Base-by-base conservation (phyloP, 2,329 filamentous ascomycete species). In the Pleoardoris graminearum region DNA sequence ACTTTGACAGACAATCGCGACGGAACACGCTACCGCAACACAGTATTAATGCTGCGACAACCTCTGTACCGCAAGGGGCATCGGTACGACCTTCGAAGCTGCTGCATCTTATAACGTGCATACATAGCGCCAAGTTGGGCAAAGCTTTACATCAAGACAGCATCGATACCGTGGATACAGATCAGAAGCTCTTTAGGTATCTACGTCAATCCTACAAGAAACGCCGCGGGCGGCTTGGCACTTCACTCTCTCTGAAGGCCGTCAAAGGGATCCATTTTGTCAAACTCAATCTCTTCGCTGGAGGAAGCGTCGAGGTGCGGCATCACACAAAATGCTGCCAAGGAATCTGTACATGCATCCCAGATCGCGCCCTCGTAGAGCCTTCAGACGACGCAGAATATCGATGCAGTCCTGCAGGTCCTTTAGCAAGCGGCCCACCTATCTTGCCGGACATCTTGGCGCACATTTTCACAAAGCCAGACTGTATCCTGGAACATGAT, bases 311-410 rank as follows among this genome's bases (percentile, higher is more conserved):
- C 0, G 60, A 61, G 23, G 51, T 66, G 6, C 53, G 57, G 21
- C 49, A 59, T 16, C 61, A 66, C 32, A 37, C 52, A 7, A 41
- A 54, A 1, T 62, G 57, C 37, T 67, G 63, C 29, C 39, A 42
- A 12, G 21, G 35, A 8, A 29, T 33, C 10, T 68, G 65, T 43
- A 52, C 62, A 33, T 68, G 63, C 46, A 55, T 68, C 8, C 63
- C 61, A 0, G 63, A 63, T 6, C 23, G 17, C 17, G 4, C 32
- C 6, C 63, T 52, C 17, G 63, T 67, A 3, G 63, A 66, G 30
- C 63, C 65, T 4, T 55, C 58, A 6, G 44, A 55, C 3, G 35
- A 49, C 10, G 61, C 63, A 16, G 57, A 69, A 30, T 67, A 69
- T 38, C 55, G 56, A 6, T 67, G 60, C 19, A 51, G 41, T 1